Percentiles rank a stretch among this genome's conserved stretches.
phyloP scores from a whole-genome alignment of 768 basidiomycete species.

The Boletus edulis region DNA sequence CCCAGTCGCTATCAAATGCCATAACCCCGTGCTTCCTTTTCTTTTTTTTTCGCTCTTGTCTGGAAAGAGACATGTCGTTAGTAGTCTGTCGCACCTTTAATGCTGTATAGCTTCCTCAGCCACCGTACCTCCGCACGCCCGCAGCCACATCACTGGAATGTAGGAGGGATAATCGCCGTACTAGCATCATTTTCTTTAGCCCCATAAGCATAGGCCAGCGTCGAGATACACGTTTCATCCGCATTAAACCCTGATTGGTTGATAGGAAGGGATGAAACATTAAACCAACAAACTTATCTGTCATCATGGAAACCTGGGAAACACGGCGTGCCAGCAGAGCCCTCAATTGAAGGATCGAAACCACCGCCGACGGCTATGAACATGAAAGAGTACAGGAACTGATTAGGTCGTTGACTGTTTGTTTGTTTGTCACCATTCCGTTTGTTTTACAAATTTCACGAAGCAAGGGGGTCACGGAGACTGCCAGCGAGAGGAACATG shows the following conservation, averaged over 20 bases:
- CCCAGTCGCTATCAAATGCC: background rate
- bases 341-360: slow-evolving; percentile 9
- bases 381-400: background rate
- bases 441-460: background rate
- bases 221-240: slow-evolving; percentile 25
- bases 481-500: background rate
- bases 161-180: slow-evolving; percentile 7
- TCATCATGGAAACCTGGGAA: slow-evolving; percentile 16
- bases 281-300: slow-evolving; percentile 1
- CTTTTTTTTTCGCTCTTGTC: background rate
- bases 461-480: background rate
- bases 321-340: slow-evolving; percentile 9
- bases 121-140: slow-evolving; percentile 19
- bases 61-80: background rate
- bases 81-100: background rate
- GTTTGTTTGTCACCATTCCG: background rate
- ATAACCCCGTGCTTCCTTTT: background rate
- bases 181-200: background rate
- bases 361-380: background rate
- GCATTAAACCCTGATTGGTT: slow-evolving; percentile 19
- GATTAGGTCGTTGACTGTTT: background rate
- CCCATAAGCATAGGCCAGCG: slow-evolving; percentile 9
- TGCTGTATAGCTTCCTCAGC: background rate
- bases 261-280: slow-evolving; percentile 14
- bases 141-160: slow-evolving; percentile 2